Conservation (phyloP, 2,329 filamentous ascomycete genomes). For the Coniochaeta prunicola region DNA sequence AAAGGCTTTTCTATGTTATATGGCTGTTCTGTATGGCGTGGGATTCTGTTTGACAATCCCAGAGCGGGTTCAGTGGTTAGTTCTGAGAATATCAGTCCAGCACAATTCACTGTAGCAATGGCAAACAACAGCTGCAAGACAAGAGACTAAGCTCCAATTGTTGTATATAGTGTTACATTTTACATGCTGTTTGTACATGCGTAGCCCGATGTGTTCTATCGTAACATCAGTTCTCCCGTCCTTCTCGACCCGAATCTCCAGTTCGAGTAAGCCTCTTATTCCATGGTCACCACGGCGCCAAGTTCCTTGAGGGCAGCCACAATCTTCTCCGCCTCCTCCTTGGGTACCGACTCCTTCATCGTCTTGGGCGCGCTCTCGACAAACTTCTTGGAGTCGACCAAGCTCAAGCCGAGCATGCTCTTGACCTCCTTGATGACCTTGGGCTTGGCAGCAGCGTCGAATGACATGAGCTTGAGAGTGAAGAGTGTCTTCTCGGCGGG, state of each 20-base stretch:
- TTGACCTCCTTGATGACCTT: constrained; percentile 99
- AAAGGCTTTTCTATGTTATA: background rate
- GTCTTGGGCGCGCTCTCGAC: constrained; percentile 96
- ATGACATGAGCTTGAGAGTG: constrained; percentile 86
- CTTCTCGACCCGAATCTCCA: background rate
- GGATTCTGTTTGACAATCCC: background rate
- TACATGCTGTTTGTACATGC: constrained; percentile 24
- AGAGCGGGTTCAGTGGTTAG: background rate
- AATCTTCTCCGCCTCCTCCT: constrained; percentile 99
- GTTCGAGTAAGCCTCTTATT: constrained; percentile 44
- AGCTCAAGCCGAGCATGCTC: constrained; percentile 82
- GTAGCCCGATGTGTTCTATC: constrained; percentile 7
- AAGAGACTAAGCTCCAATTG: constrained; percentile 1
- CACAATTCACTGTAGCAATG: too few relatives aligned
- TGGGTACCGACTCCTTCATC: constrained; percentile 98
- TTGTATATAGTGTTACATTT: constrained; percentile 23
- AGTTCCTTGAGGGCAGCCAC: constrained; percentile 87
- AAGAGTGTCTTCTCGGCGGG: constrained; percentile 97
- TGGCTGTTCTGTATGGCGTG: background rate
- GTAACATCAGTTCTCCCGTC: constrained; percentile 6
- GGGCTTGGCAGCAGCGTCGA: constrained; percentile 84
- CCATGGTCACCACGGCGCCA: constrained; percentile 83
- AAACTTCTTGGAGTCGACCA: constrained; percentile 99
- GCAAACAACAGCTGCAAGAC: background rate
- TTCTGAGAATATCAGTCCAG: too few relatives aligned